These are phyloP conservation scores for Hordeum vulgare DNA, from an alignment of 176 grass and related monocot species.

Conservation along the genomic window DNA sequence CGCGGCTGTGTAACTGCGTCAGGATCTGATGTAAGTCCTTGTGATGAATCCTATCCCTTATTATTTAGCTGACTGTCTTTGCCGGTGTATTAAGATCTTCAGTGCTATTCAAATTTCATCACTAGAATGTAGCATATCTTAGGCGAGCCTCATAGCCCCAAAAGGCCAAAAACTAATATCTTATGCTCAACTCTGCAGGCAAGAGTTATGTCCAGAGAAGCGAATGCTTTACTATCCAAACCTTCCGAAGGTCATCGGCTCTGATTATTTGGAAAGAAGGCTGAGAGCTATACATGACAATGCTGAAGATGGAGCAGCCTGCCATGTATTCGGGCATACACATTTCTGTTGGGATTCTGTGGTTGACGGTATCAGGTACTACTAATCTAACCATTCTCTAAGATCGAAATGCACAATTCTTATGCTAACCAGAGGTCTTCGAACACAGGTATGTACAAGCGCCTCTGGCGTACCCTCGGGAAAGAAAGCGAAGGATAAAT, in stretches of 20 bases:
- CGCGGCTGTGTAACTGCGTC: not conserved
- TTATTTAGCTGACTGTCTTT: not conserved
- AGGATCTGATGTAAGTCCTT: not conserved
- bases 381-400: not conserved
- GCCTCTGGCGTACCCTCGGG: conserved; percentile 83
- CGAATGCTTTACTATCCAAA: conserved; percentile 96
- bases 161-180: not conserved
- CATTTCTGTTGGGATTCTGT: conserved; percentile 96
- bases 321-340: conserved; percentile 94
- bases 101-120: not conserved
- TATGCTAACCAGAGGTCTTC: not conserved
- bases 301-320: conserved; percentile 32
- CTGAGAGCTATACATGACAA: conserved; percentile 66
- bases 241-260: conserved; percentile 88
- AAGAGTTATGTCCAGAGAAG: conserved; percentile 97
- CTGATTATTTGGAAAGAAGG: conserved; percentile 73
- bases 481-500: conserved; percentile 75
- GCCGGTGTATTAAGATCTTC: not conserved
- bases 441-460: conserved; percentile 73
- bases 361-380: conserved; percentile 77
- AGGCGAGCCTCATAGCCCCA: not conserved
- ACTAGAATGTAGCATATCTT: conserved; percentile 1
- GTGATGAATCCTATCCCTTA: not conserved
- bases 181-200: conserved; percentile 38
- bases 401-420: not conserved